Percentiles rank a stretch among this genome's conserved stretches.
phyloP scores from a whole-genome alignment of 129 eudicot genomes.

The Helianthus tuberosus region DNA sequence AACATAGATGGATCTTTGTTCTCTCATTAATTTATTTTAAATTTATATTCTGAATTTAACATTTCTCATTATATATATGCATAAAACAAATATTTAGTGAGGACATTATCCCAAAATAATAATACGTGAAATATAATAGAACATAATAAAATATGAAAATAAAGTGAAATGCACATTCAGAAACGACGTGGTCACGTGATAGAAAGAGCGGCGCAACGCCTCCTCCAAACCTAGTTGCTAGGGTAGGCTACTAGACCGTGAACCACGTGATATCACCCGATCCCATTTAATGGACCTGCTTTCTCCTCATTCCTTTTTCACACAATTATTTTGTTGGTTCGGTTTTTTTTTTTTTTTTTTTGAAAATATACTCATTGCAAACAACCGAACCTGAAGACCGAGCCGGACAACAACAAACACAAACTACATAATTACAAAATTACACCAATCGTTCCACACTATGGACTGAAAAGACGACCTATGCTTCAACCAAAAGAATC shows the following conservation, averaged over 20 bases:
- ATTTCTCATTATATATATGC: not conserved
- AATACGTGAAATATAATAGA: not conserved
- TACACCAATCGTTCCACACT: too few relatives aligned
- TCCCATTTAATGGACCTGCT: constrained; percentile 8
- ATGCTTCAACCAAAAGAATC: too few relatives aligned
- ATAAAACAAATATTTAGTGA: not conserved
- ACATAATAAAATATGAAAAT: not conserved
- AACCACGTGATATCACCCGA: constrained; percentile 13
- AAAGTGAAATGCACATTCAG: not conserved
- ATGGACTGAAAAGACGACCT: too few relatives aligned
- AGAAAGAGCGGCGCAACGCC: constrained; percentile 18
- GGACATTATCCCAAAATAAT: not conserved
- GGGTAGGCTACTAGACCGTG: not conserved
- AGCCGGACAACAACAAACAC: too few relatives aligned
- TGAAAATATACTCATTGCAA: too few relatives aligned
- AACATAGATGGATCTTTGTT: too few relatives aligned
- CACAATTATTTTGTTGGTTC: too few relatives aligned
- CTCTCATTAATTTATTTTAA: too few relatives aligned
- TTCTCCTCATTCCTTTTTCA: not conserved
- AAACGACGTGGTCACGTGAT: constrained; percentile 10
- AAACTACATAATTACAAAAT: too few relatives aligned
- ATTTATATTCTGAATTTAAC: too few relatives aligned
- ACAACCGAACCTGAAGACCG: too few relatives aligned
- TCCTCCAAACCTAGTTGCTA: not conserved
- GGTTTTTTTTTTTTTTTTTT: too few relatives aligned